Evolutionary conservation across 2,329 filamentous ascomycete genomes (phyloP), one percentile per base, ranked within the genome.

Genomic region (Diaporthe vaccinii): DNA sequence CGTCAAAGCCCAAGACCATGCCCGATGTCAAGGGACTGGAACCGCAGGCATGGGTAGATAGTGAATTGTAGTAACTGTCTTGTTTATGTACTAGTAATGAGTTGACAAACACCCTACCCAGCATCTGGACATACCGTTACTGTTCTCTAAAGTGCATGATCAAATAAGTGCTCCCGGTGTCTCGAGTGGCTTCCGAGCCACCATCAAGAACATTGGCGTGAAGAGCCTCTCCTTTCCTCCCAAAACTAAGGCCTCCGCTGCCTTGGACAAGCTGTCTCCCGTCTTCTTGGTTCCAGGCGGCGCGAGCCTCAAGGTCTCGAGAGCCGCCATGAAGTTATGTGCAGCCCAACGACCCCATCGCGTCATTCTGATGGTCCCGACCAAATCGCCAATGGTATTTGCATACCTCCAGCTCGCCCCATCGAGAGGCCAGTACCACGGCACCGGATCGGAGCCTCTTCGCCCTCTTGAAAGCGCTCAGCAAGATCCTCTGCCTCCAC

Each of bases 251-350:
- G 75, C 75, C 68, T 75, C 73, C 3, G 62, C 73, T 3, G 92
- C 93, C 77, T 90, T 80, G 2, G 91, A 93, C 79, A 95, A 84
- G 79, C 91, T 93, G 85, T 95, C 91, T 8, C 93, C 93, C 7
- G 93, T 95, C 89, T 94, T 95, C 83, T 93, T 91, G 22, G 93
- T 93, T 31, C 93, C 93, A 76, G 82, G 84, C 22, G 93, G 93
- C 53, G 93, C 91, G 34, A 95, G 79, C 46, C 90, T 87, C 72
- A 93, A 80, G 75, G 81, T 89, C 86, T 95, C 93, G 75, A 94
- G 85, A 15, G 86, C 84, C 71, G 92, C 92, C 57, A 94, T 89
- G 76, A 94, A 89, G 78, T 87, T 89, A 84, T 95, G 92, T 39
- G 91, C 88, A 10, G 91, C 75, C 39, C 88, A 86, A 78, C 93